Base-by-base conservation (phyloP, 768 basidiomycete genomes). In the Phlegmacium glaucopus region DNA sequence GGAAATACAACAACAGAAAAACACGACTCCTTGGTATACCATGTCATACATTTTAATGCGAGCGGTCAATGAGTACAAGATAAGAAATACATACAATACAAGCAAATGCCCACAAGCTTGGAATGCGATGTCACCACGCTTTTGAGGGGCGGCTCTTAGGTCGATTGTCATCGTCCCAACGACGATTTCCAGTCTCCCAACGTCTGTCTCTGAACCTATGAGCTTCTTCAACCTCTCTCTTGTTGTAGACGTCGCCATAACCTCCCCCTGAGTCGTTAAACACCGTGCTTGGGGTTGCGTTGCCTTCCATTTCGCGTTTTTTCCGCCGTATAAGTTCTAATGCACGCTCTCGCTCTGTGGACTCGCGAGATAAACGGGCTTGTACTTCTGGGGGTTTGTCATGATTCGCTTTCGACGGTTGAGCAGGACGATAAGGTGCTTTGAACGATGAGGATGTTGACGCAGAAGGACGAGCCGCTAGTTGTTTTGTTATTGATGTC, bases 231-330 rank as follows among this genome's bases (percentile, higher is more conserved):
- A 90, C 86, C 50, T 84, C 88, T 28, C 68, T 63, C 40, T 74
- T 70, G 58, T 91, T 90, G 59, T 78, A 90, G 40, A 86, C 71
- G 55, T 90, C 87, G 2, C 76, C 74, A 50, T 90, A 89, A 1
- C 79, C 80, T 5, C 58, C 50, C 27, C 58, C 65, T 2, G 70
- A 58, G 27, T 67, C 78, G 3, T 76, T 78, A 39, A 70, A 74
- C 4, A 86, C 80, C 0, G 83, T 87, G 52, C 81, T 85, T 0
- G 87, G 89, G 1, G 89, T 90, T 49, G 77, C 78, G 47, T 75
- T 82, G 2, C 83, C 84, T 27, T 69, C 73, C 65, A 74, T 63
- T 63, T 89, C 85, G 2, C 80, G 74, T 57, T 80, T 77, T 67
- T 79, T 86, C 34, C 83, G 72, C 44, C 72, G 72, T 16, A 90